Evolutionary conservation across 495 filamentous ascomycete genomes (phyloP), one percentile per base, ranked within the genome.

Genomic region (Penicillium dipodomyicola): DNA sequence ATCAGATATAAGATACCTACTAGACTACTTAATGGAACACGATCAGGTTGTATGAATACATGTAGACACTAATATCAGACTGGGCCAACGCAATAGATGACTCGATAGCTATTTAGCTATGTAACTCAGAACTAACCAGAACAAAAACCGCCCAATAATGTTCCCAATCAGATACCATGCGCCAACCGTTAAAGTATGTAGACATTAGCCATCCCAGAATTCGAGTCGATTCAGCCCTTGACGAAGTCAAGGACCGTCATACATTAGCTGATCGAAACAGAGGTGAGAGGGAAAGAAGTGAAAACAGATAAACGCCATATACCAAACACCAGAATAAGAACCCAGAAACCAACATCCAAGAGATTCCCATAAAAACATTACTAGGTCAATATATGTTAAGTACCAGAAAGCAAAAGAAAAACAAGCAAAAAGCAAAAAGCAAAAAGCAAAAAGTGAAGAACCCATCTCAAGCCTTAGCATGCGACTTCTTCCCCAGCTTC

Each of bases 401-500:
- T 32, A 32, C 15, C 22, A 51, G 41, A n/a, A 14, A 46, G 35
- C 15, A 29, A 44, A 40, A 14, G 32, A 46, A 15, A 30, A 22
- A 51, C 20, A 50, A 58, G 17, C 11, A 35, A 43, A 51, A 53
- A 22, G 15, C 43, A 51, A 43, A 51, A 53, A 22, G 15, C 43
- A 51, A 45, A 49, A 43, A 46, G 29, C 47, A 44, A 39, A 57
- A 40, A 49, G 45, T 33, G 20, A n/a, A 49, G 23, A 49, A 49
- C 35, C 33, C 41, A 9, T 19, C 64, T 65, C 23, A 74, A 52
- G 59, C 49, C 59, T 68, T 69, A 53, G 56, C 56, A 54, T 60
- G 61, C 37, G 56, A 42, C 52, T 61, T 70, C 46, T 65, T 67
- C 30, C 71, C 67, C 19, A 76, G 49, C 59, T 68, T 69, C 50